Base-by-base conservation (phyloP, 2,329 filamentous ascomycete species). In the Clonostachys solani region DNA sequence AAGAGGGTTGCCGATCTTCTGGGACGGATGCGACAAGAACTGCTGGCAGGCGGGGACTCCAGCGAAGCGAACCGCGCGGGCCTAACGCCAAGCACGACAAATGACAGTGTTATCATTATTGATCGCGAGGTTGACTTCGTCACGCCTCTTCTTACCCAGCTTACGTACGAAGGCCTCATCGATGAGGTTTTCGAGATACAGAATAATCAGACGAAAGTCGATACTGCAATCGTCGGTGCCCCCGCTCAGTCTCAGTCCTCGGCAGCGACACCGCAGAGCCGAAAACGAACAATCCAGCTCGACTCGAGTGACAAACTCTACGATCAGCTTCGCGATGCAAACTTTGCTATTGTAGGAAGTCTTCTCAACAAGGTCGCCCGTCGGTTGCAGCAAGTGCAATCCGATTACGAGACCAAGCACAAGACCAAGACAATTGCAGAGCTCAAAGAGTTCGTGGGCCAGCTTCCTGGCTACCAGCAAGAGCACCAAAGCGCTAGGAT, bases 111-210 rank as follows among this genome's bases (percentile, higher is more conserved):
- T 50, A 92, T 99, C 58, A 87, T 99, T 50, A 91, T 99, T 47
- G 94, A 99, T 65, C 87, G 94, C 44, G 92, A 96, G 62, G 87
- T 96, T 47, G 94, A 99, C 64, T 91, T 94, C 59, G 89, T 92
- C 15, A 96, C 94, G 1, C 86, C 88, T 1, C 77, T 99, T 15
- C 83, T 99, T 46, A 97, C 92, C 1, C 94, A 99, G 63, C 73
- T 99, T 51, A 99, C 94, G 2, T 99, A 99, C 60, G 92, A 99
- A 68, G 94, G 94, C 5, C 75, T 99, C 23, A 86, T 99, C 46
- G 95, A 99, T 60, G 94, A 99, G 63, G 79, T 94, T 15, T 95
- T 95, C 61, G 86, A 87, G 33, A 95, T 99, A 51, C 83, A 89
- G 54, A 87, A 96, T 60, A 97, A 95, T 60, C 91, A 95, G 62